Evolutionary conservation across 805 yeast species (phyloP), one percentile per base, ranked within the genome.

Genomic region (Spathaspora girioi): DNA sequence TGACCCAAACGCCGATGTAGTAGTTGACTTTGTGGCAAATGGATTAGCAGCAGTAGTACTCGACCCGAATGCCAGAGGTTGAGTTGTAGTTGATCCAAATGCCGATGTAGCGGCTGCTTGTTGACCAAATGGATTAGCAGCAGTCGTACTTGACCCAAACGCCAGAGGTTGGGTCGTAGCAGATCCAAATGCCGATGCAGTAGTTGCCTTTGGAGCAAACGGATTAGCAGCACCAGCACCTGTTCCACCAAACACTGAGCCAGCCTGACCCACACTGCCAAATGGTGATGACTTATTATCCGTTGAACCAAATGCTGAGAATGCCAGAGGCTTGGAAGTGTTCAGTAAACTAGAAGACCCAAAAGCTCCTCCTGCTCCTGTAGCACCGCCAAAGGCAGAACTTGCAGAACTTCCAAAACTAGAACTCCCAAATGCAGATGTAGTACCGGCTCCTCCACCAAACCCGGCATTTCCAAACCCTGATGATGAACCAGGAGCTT

Each of bases 1-100:
- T 12, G 26, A 42, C 27, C 61, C 61, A 54, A 58, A 59, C 40
- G 58, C 55, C 12, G 54, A 49, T 11, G 56, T 15, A 17, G 45
- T 8, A 23, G 49, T 19, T 19, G n/a, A 18, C 11, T 23, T 27
- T 9, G 42, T 14, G 8, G 42, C 38, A 43, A 43, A 48, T 23
- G 26, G 26, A 23, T 23, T 41, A 11, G 41, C 50, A 15, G 18
- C 4, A 15, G 41, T 9, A 2, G 41, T 12, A 5, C 5, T 38
- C 15, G 41, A 15, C 9, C 41, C 41, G n/a, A 38, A 38, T 38
- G 41, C 41, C 12, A 15, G 15, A 12, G 41, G 12, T 12, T 38
- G 15, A 14, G 41, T 7, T 15, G 17, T 38, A 14, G 19, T 38
- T 15, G 41, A 38, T 35, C 40, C 40, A 35, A 23, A 42, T 14